These are phyloP conservation scores for Asterochloris erici DNA, from an alignment of 139 green algal species.

Conservation along the genomic window DNA sequence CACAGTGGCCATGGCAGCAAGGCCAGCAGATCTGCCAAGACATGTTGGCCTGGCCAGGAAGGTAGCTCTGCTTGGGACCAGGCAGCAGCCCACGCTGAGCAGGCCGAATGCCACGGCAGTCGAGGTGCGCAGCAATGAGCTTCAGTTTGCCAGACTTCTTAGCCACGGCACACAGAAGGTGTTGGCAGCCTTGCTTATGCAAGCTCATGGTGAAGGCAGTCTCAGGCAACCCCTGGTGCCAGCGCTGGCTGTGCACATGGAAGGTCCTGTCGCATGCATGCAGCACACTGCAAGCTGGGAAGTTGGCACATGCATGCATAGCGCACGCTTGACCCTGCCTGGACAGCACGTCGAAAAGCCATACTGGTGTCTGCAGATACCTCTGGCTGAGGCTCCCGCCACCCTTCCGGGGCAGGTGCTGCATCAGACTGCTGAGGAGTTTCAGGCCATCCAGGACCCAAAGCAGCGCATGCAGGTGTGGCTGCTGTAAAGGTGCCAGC, in stretches of 20 bases:
- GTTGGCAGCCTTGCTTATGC: no score
- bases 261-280: background rate
- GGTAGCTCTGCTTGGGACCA: no score
- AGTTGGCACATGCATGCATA: background rate
- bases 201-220: no score
- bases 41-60: no score
- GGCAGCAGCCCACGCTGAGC: no score
- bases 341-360: background rate
- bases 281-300: background rate
- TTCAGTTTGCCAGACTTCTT: no score
- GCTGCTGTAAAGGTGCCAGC: background rate
- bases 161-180: no score
- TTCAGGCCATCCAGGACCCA: conserved; percentile 4
- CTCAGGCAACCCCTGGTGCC: background rate
- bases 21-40: no score
- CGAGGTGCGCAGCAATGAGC: no score
- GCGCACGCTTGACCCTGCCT: background rate
- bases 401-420: background rate
- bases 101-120: no score
- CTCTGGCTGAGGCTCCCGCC: background rate
- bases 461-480: conserved; percentile 7
- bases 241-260: background rate
- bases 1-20: no score
- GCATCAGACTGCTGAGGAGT: background rate
- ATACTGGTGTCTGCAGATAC: background rate